phyloP scores from a whole-genome alignment of 768 basidiomycete genomes.

The Leccinellum albellum region DNA sequence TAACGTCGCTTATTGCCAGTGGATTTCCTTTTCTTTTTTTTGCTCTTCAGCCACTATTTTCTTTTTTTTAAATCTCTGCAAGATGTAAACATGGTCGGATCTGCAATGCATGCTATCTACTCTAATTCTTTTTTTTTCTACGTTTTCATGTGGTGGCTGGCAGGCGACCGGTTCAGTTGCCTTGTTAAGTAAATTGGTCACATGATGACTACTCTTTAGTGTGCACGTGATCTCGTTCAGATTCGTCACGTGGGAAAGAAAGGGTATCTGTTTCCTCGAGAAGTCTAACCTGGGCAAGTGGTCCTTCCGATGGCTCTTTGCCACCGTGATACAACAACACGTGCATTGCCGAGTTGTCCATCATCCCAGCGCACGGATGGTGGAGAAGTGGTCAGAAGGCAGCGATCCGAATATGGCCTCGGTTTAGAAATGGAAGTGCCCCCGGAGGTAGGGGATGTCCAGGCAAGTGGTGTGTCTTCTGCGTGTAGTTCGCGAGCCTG shows the following conservation, averaged over 20 bases:
- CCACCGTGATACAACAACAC: slow-evolving; percentile 2
- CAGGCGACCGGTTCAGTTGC: too few relatives aligned
- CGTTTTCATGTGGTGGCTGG: too few relatives aligned
- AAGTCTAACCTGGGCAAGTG: slow-evolving; percentile 2
- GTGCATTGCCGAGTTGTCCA: background rate
- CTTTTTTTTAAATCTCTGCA: slow-evolving; percentile 18
- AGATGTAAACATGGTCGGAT: slow-evolving; percentile 23
- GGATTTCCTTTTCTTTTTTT: slow-evolving; percentile 4
- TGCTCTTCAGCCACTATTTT: background rate
- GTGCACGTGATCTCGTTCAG: slow-evolving; percentile 21
- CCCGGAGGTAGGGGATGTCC: slow-evolving; percentile 6
- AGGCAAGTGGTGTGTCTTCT: background rate
- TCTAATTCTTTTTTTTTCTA: too few relatives aligned
- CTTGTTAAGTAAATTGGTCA: background rate
- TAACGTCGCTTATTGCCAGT: slow-evolving; percentile 27
- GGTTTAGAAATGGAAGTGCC: background rate
- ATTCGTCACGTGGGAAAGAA: slow-evolving; percentile 23
- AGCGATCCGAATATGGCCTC: background rate
- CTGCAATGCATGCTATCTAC: slow-evolving; percentile 23
- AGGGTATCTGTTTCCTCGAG: slow-evolving; percentile 3
- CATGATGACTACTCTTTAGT: background rate
- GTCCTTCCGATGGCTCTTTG: slow-evolving; percentile 2
- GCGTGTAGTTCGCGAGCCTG: background rate
- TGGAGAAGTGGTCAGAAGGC: background rate
- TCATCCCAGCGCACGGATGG: background rate